These are phyloP conservation scores for Calonectria fujianensis DNA, from an alignment of 2,329 filamentous ascomycete species.

Conservation along the genomic window DNA sequence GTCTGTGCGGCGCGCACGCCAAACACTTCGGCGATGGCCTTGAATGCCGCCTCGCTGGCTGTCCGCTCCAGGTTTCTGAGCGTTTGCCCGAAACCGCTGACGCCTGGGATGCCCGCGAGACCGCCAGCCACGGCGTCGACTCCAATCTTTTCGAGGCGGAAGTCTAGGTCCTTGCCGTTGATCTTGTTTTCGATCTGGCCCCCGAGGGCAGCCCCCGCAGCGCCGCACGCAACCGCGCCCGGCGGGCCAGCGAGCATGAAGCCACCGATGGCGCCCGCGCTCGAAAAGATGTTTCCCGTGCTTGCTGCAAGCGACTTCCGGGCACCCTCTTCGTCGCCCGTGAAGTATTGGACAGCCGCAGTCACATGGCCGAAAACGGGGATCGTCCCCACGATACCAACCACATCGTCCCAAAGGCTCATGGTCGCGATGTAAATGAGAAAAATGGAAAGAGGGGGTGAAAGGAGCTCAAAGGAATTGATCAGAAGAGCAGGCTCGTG, in stretches of 20 bases:
- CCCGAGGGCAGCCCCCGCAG: conserved; percentile 14
- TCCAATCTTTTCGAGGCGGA: background rate
- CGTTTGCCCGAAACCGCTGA: background rate
- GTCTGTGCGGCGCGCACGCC: background rate
- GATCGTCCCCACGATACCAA: conserved; percentile 1
- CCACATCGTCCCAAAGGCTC: conserved; percentile 3
- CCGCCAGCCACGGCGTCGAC: background rate
- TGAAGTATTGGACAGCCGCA: conserved; percentile 7
- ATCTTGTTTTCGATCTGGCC: conserved; percentile 15
- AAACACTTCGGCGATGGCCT: background rate
- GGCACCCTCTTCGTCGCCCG: conserved; percentile 10
- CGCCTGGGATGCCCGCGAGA: background rate
- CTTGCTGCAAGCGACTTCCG: background rate
- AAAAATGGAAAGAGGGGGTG: background rate
- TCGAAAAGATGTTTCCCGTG: conserved; percentile 1
- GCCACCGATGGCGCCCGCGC: conserved; percentile 9
- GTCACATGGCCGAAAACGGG: conserved; percentile 5
- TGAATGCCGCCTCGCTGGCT: background rate
- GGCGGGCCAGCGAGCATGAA: conserved; percentile 1
- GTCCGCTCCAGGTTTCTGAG: background rate
- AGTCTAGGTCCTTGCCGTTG: conserved; percentile 6
- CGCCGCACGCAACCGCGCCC: background rate
- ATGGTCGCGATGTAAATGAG: background rate
- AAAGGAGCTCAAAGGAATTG: background rate
- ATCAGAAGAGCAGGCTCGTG: background rate